Percentiles rank a stretch among this genome's conserved stretches.
Conservation (phyloP, 1,284 basidiomycete species). For the Filobasidium uniguttulatum region DNA sequence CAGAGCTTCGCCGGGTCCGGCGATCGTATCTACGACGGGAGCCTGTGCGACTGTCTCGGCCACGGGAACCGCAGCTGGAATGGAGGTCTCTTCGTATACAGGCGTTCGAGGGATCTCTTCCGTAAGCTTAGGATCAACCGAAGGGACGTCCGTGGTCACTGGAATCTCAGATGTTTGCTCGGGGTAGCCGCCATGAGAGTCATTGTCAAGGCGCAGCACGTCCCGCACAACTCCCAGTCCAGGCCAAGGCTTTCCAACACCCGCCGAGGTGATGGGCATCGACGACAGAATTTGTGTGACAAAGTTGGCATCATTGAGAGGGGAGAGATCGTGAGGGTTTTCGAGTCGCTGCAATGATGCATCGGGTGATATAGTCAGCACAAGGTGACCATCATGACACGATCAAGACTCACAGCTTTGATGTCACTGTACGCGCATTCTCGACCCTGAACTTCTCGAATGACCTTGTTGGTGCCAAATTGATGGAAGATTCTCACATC, state of each 20-base stretch:
- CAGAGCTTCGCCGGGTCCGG: too few species aligned
- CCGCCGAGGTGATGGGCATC: slow-evolving; percentile 43
- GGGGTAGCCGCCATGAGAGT: too few species aligned
- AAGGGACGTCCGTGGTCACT: neutral
- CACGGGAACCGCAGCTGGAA: neutral
- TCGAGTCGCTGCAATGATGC: slow-evolving; percentile 50
- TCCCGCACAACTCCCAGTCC: slow-evolving; percentile 49
- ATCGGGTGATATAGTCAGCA: too few species aligned
- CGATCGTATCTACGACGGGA: neutral
- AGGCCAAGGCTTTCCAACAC: slow-evolving; percentile 53
- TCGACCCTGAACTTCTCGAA: slow-evolving; percentile 76
- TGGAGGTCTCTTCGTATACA: neutral
- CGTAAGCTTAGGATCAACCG: neutral
- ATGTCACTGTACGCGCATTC: slow-evolving; percentile 76
- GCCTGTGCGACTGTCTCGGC: neutral
- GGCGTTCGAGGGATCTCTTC: neutral
- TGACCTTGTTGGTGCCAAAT: slow-evolving; percentile 47
- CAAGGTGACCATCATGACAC: too few species aligned
- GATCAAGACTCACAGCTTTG: slow-evolving; percentile 49
- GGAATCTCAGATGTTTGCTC: neutral
- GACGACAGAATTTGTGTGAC: slow-evolving; percentile 62
- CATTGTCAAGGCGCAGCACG: slow-evolving; percentile 24
- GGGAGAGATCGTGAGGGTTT: slow-evolving; percentile 67
- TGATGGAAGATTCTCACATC: slow-evolving; percentile 86
- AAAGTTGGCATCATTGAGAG: slow-evolving; percentile 76